Conservation (phyloP, 257 asterid genomes). For the Przewalskia tangutica region DNA sequence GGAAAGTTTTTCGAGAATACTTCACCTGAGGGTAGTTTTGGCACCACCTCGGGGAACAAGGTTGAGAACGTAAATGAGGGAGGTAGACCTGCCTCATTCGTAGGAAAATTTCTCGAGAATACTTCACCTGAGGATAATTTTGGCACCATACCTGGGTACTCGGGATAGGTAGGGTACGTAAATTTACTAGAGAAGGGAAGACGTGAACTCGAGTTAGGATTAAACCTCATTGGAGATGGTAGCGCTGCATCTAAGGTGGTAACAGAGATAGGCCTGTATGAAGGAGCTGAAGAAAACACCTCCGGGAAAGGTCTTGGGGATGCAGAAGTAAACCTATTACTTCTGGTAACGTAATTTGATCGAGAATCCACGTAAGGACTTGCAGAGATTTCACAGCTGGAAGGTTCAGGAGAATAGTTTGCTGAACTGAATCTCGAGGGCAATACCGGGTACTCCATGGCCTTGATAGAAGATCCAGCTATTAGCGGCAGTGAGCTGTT, state of each 20-base stretch:
- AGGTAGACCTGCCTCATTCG: conserved; percentile 31
- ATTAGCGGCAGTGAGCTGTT: conserved; percentile 9
- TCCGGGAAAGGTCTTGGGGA: conserved; percentile 19
- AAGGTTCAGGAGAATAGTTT: conserved; percentile 18
- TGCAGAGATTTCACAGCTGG: conserved; percentile 10
- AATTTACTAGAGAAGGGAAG: conserved; percentile 16
- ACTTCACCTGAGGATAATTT: conserved; percentile 24
- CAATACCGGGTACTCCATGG: conserved; percentile 2
- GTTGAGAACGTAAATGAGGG: conserved; percentile 34
- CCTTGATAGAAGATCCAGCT: conserved; percentile 14
- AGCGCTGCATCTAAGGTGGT: conserved; percentile 18
- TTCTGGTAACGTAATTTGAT: conserved; percentile 13
- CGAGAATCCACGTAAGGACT: conserved; percentile 24
- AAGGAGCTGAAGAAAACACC: conserved; percentile 12
- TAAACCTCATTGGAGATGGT: conserved; percentile 18
- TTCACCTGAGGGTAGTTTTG: conserved; percentile 18
- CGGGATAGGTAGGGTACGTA: conserved; percentile 17
- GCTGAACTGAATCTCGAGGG: conserved; percentile 12
- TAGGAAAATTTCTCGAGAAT: conserved; percentile 22
- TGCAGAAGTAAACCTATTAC: conserved; percentile 5
- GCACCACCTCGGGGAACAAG: conserved; percentile 21
- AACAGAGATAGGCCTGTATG: conserved; percentile 19
- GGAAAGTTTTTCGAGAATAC: conserved; percentile 22
- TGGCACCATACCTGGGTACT: conserved; percentile 23
- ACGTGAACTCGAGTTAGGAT: conserved; percentile 19